These are phyloP conservation scores for Syncephalastrum contaminatum DNA, from an alignment of 371 early-diverging fungal genomes.

Conservation along the genomic window DNA sequence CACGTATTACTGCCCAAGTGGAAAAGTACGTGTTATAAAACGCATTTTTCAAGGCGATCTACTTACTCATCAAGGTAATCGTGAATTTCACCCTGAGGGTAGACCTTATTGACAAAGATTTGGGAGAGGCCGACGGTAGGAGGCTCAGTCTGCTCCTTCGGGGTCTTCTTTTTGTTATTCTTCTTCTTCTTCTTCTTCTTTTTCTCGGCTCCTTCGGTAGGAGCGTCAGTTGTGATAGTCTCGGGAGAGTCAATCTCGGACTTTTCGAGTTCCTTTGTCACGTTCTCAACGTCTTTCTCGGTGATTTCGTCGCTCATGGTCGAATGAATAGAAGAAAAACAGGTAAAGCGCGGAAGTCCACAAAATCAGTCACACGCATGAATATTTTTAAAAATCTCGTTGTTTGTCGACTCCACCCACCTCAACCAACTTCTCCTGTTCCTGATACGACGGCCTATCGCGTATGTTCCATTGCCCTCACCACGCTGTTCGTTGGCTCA, in stretches of 20 bases:
- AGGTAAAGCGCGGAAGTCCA: no score
- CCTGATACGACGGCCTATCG: no score
- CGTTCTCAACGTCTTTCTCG: no score
- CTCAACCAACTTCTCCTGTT: no score
- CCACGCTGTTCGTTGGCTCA: no score
- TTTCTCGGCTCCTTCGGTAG: constrained; percentile 2
- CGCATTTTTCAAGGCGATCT: no score
- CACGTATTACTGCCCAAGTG: constrained; percentile 58
- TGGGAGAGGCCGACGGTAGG: constrained; percentile 81
- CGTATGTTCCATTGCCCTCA: no score
- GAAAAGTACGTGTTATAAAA: neutral
- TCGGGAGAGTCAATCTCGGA: no score
- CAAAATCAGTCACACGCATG: neutral
- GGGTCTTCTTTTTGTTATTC: constrained; percentile 67
- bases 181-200: constrained; percentile 68
- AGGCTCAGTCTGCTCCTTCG: constrained; percentile 67
- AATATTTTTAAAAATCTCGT: neutral
- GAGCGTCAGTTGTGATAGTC: no score
- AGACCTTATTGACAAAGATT: constrained; percentile 65
- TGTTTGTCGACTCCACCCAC: neutral
- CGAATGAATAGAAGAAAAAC: neutral
- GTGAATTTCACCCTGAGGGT: constrained; percentile 71
- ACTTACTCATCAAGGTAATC: constrained; percentile 79
- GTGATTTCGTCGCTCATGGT: no score
- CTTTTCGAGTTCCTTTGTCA: no score